phyloP scores from a whole-genome alignment of 345 rosid genomes.

The Draba incana region DNA sequence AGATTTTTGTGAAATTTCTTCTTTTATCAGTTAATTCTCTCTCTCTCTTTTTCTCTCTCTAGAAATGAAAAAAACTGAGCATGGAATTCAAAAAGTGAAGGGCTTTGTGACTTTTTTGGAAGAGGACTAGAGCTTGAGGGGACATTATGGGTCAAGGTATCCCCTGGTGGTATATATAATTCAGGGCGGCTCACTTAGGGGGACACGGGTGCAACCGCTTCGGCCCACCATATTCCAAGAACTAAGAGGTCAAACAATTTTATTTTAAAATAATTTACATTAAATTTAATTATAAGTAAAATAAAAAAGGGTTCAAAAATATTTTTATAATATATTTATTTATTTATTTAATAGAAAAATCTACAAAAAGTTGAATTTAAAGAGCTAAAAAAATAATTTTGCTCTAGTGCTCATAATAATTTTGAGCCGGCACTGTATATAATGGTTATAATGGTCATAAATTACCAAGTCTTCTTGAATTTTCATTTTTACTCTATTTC shows the following conservation, averaged over 20 bases:
- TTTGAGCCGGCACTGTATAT: background rate
- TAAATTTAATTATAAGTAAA: no score
- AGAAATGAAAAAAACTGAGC: slow-evolving; percentile 25
- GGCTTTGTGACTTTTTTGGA: slow-evolving; percentile 28
- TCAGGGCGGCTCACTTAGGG: no score
- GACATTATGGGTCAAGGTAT: slow-evolving; percentile 30
- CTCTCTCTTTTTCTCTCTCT: slow-evolving; percentile 21
- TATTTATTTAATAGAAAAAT: no score
- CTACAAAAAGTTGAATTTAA: no score
- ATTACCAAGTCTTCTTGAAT: background rate
- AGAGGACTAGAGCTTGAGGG: slow-evolving; percentile 25
- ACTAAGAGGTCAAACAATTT: no score
- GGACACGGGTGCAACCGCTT: no score
- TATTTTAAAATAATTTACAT: no score
- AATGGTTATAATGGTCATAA: background rate
- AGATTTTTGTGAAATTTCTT: slow-evolving; percentile 64
- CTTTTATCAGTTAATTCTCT: background rate
- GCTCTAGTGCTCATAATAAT: no score
- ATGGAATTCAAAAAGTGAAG: slow-evolving; percentile 32
- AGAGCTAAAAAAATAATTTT: no score
- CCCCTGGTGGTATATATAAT: background rate
- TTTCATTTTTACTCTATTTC: background rate
- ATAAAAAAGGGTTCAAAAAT: no score
- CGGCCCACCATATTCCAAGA: no score
- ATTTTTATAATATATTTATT: no score